Base-by-base conservation (phyloP, 768 basidiomycete genomes). In the Pisolithus microcarpus region DNA sequence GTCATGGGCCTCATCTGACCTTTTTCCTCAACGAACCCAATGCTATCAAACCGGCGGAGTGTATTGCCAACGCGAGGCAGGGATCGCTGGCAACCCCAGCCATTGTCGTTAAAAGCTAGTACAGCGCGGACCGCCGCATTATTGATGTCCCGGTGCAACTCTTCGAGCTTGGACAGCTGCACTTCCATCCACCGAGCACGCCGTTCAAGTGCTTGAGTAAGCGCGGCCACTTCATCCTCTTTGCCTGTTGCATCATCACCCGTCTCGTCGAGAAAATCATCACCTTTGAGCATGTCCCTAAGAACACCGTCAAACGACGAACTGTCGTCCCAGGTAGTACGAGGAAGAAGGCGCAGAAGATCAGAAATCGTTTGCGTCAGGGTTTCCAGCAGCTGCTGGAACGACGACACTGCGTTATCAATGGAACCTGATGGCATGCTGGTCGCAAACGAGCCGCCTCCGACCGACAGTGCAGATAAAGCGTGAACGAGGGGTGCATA, bases 181-280 rank as follows among this genome's bases (percentile, higher is more conserved):
- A 90, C 86, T 67, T 92, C 89, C 87, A 93, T 91, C 88, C 90
- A 93, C 39, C 87, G 77, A 15, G 90, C 91, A n/a, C 91, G 85
- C 54, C 87, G 83, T 63, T 91, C 89, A 42, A 93, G 77, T 7
- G 88, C 89, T 45, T 85, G 71, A 2, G 89, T 92, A 53, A 92
- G 70, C 16, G 85, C 85, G 2, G 85, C 87, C 7, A 92, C 89
- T 61, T 93, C 90, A 60, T 91, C 88, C 55, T 90, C 87, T 58
- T 81, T 84, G 21, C 75, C 79, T 18, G 75, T 70, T 24, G 73
- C 71, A 49, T 84, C 84, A 39, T 85, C 84, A 5, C 78, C 78
- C 3, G 76, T 76, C 55, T 89, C 87, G 51, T 90, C 89, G 34
- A 90, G 72, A 61, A 89, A 87, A 63, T 91, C 90, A 54, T 91